Evolutionary conservation across 257 asterid genomes (phyloP).

Genomic region (Coffea canephora): DNA sequence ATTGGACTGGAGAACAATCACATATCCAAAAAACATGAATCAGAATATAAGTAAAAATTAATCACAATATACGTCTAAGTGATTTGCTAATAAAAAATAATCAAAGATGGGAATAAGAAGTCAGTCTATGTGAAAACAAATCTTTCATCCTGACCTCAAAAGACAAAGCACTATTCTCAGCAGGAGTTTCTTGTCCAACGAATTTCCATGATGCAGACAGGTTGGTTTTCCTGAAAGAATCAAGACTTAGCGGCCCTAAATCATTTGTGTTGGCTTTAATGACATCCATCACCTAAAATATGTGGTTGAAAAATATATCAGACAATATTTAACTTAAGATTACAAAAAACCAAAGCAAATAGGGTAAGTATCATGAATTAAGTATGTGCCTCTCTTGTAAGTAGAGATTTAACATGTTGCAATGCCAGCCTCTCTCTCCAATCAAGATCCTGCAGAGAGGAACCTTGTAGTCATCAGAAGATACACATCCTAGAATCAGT

Average conservation of each 20-base stretch:
- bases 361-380: slow-evolving; percentile 8
- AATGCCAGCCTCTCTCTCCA: slow-evolving; percentile 75
- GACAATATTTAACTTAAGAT: slow-evolving; percentile 6
- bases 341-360: slow-evolving; percentile 7
- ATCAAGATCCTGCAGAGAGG: slow-evolving; percentile 46
- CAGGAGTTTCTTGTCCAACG: slow-evolving; percentile 37
- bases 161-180: slow-evolving; percentile 35
- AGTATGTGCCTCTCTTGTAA: slow-evolving; percentile 58
- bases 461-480: slow-evolving; percentile 16
- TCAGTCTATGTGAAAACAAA: slow-evolving; percentile 11
- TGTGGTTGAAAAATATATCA: slow-evolving; percentile 13
- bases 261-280: slow-evolving; percentile 64
- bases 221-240: slow-evolving; percentile 59
- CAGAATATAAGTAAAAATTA: slow-evolving; percentile 19
- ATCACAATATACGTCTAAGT: slow-evolving; percentile 16
- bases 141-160: slow-evolving; percentile 48
- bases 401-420: slow-evolving; percentile 58
- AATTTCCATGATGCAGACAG: slow-evolving; percentile 76
- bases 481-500: slow-evolving; percentile 16
- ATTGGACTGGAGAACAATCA: slow-evolving; percentile 36
- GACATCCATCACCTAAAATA: slow-evolving; percentile 67
- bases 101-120: slow-evolving; percentile 8
- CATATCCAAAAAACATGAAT: slow-evolving; percentile 17
- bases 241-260: slow-evolving; percentile 69
- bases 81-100: not conserved